Conservation (phyloP, 2,329 filamentous ascomycete genomes). For the Arthroderma uncinatum region DNA sequence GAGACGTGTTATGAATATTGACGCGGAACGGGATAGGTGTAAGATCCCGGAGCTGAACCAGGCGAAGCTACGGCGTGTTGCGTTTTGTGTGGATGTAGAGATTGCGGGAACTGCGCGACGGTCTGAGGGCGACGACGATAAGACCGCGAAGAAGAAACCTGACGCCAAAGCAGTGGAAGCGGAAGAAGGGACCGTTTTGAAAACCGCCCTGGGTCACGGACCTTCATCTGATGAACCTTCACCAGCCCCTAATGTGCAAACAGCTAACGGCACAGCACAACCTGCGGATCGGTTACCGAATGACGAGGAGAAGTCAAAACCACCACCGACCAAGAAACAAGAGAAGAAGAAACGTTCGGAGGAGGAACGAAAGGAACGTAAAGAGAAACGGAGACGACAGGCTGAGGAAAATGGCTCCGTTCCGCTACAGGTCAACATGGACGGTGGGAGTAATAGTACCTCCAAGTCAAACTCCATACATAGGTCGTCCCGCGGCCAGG, state of each 20-base stretch:
- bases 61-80: slow-evolving; percentile 72
- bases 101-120: slow-evolving; percentile 82
- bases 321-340: slow-evolving; percentile 55
- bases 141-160: slow-evolving; percentile 19
- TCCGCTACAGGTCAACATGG: slow-evolving; percentile 68
- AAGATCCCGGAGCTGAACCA: slow-evolving; percentile 66
- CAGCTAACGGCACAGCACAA: slow-evolving; percentile 2
- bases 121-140: slow-evolving; percentile 46
- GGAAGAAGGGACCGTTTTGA: slow-evolving; percentile 63
- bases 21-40: slow-evolving; percentile 67
- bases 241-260: neutral
- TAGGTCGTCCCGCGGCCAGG: slow-evolving; percentile 37
- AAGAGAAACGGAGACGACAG: slow-evolving; percentile 73
- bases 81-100: slow-evolving; percentile 95
- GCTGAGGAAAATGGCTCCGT: slow-evolving; percentile 81
- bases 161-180: slow-evolving; percentile 36
- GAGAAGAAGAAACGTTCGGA: slow-evolving; percentile 95
- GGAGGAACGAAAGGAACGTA: slow-evolving; percentile 81
- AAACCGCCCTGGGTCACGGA: slow-evolving; percentile 37
- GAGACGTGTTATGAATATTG: slow-evolving; percentile 72
- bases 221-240: neutral
- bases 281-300: slow-evolving; percentile 10
- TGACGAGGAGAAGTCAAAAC: slow-evolving; percentile 26
- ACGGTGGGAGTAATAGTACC: slow-evolving; percentile 50
- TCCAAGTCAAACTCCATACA: slow-evolving; percentile 27